A percentile compares a stretch with the other conserved stretches of the same genome.
Conservation (phyloP, 176 grass and related monocot species). For the Oryza meyeriana region DNA sequence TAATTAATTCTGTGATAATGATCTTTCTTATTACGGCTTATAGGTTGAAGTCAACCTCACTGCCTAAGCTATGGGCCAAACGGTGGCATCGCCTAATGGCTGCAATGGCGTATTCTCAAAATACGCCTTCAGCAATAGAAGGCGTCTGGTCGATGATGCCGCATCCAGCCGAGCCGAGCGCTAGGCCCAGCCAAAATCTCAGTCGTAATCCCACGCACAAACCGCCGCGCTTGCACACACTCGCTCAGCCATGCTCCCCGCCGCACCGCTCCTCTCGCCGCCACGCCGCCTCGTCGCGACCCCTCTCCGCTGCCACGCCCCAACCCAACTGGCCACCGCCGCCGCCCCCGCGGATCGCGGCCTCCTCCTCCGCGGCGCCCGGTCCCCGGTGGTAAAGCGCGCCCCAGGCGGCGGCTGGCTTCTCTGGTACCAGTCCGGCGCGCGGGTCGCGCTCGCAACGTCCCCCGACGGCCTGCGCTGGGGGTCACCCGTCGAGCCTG, state of each 20-base stretch:
- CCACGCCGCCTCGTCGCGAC: neutral
- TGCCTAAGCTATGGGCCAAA: no score
- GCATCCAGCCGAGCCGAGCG: no score
- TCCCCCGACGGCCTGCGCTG: conserved; percentile 71
- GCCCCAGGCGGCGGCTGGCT: conserved; percentile 49
- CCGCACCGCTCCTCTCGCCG: conserved; percentile 17
- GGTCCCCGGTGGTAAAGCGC: conserved; percentile 71
- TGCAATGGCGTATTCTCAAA: neutral
- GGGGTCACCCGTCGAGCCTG: conserved; percentile 31
- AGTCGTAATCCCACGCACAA: neutral
- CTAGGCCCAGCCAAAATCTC: neutral
- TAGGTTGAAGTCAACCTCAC: no score
- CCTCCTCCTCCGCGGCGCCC: conserved; percentile 32
- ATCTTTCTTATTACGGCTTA: no score
- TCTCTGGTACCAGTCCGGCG: conserved; percentile 55
- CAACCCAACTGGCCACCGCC: neutral
- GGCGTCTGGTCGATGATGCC: no score
- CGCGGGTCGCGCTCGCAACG: conserved; percentile 47
- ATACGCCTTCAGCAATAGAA: neutral
- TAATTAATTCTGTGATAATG: no score
- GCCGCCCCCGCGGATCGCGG: neutral
- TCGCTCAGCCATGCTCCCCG: conserved; percentile 4
- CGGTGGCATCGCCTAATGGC: no score
- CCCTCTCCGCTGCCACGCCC: conserved; percentile 27
- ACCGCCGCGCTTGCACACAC: neutral